Base-by-base conservation (phyloP, 2,329 filamentous ascomycete species). In the Microdochium nivale region DNA sequence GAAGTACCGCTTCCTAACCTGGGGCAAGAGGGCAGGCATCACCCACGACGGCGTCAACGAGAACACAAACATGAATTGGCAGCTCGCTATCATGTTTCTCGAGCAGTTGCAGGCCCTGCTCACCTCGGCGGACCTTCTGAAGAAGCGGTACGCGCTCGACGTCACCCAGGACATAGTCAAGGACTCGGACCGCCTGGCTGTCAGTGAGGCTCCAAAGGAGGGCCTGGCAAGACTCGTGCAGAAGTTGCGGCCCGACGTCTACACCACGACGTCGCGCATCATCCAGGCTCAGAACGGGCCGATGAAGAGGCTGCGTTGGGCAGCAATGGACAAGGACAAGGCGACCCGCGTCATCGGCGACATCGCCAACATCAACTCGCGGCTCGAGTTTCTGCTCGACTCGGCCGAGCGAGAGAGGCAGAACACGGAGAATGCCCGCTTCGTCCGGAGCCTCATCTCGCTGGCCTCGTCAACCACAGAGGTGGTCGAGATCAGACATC, bases 381-480 rank as follows among this genome's bases (percentile, higher is more conserved):
- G 55, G 24, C 37, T 57, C 24, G 53, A 57, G 14, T 49, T 55
- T 24, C 54, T 59, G 10, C 57, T 60, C n/a, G 57, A 60, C 33
- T 43, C 47, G 7, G 46, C 49, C 25, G 57, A 57, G 24, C 50
- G 56, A 7, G 43, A 57, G 40, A 47, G 47, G 10, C 51, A 52
- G n/a, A 51, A 49, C n/a, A 40, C 47, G 4, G 52, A 56, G 16
- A 54, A 57, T 32, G 46, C 52, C 14, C 48, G 48, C 14, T 53
- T 60, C 10, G 40, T 59, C 13, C 49, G 56, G n/a, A 53, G 52
- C n/a, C 50, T 59, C 21, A 52, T 60, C 47, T 60, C 57, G 32
- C 51, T 59, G 13, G 54, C 49, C 19, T 51, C 53, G 2, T 56
- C 57, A 13, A 54, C 54, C 25, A 24, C 46, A 14, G 56, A 58